These are phyloP conservation scores for Fusarium nodosum DNA, from an alignment of 2,329 filamentous ascomycete genomes.

Conservation along the genomic window DNA sequence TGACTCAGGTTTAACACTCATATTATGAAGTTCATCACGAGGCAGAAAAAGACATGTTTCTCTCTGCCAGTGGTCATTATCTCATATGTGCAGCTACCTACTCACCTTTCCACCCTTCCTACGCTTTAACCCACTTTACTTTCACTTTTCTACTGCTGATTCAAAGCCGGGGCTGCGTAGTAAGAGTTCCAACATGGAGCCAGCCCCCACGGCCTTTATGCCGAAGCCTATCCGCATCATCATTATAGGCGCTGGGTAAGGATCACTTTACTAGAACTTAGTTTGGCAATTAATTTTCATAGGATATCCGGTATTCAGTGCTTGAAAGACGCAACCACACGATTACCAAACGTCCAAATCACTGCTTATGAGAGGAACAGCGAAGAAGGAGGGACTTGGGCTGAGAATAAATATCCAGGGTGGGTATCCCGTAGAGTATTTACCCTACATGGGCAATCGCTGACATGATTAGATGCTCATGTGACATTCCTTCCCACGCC, in stretches of 20 bases:
- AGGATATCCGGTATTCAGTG: constrained; percentile 1
- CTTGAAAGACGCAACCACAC: constrained; percentile 3
- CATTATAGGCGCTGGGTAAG: not conserved
- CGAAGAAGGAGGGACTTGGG: constrained; percentile 2
- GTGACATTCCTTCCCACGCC: constrained; percentile 6
- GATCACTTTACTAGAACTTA: not conserved
- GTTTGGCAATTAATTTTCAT: not conserved
- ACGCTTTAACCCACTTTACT: too few species aligned
- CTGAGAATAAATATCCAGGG: not conserved
- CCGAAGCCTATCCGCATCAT: not conserved
- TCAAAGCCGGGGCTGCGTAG: too few species aligned
- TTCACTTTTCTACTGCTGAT: too few species aligned
- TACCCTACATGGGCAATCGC: not conserved
- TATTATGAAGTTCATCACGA: too few species aligned
- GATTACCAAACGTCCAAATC: not conserved
- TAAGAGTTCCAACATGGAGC: not conserved
- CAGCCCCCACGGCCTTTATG: not conserved
- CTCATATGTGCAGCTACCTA: too few species aligned
- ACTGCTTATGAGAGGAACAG: not conserved
- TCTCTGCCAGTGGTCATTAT: too few species aligned
- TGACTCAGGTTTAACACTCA: too few species aligned
- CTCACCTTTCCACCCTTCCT: too few species aligned
- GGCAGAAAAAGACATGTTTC: too few species aligned
- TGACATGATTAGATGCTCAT: not conserved
- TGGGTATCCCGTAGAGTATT: not conserved